These are phyloP conservation scores for Luzula sylvatica DNA, from an alignment of 176 grass and related monocot species.

Conservation along the genomic window DNA sequence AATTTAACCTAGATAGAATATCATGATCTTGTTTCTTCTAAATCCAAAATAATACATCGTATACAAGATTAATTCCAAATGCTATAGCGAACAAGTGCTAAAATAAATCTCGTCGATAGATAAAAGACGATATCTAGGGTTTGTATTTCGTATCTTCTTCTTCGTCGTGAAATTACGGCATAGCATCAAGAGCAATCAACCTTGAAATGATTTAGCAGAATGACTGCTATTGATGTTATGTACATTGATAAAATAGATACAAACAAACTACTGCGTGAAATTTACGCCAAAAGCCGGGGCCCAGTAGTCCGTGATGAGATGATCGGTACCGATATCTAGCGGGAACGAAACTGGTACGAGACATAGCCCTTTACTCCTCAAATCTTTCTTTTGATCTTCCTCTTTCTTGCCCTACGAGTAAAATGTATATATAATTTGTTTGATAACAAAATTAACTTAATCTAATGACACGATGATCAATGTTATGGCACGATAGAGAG, in stretches of 20 bases:
- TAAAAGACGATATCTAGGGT: constrained; percentile 3
- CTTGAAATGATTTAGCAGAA: constrained; percentile 35
- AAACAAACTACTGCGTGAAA: constrained; percentile 34
- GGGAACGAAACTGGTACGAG: constrained; percentile 76
- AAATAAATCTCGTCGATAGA: constrained; percentile 9
- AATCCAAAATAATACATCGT: not conserved
- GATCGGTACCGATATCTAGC: constrained; percentile 36
- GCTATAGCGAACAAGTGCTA: not conserved
- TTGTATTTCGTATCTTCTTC: constrained; percentile 2
- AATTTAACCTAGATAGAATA: constrained; percentile 11
- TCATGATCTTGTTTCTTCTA: too few relatives aligned
- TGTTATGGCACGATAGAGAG: not conserved
- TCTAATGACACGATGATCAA: too few relatives aligned
- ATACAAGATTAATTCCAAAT: constrained; percentile 10
- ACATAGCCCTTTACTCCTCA: constrained; percentile 78
- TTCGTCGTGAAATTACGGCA: constrained; percentile 9
- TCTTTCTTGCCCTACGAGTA: constrained; percentile 24
- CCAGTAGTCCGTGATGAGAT: constrained; percentile 59
- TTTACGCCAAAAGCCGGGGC: constrained; percentile 42
- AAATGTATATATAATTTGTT: not conserved
- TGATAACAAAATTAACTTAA: not conserved
- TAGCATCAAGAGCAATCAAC: constrained; percentile 79
- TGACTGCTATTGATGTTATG: constrained; percentile 65
- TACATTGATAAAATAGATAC: not conserved
- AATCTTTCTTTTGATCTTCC: constrained; percentile 42